Percentiles rank a stretch among this genome's conserved stretches.
phyloP scores from a whole-genome alignment of 2,329 filamentous ascomycete species.

The Diaporthe sp. region DNA sequence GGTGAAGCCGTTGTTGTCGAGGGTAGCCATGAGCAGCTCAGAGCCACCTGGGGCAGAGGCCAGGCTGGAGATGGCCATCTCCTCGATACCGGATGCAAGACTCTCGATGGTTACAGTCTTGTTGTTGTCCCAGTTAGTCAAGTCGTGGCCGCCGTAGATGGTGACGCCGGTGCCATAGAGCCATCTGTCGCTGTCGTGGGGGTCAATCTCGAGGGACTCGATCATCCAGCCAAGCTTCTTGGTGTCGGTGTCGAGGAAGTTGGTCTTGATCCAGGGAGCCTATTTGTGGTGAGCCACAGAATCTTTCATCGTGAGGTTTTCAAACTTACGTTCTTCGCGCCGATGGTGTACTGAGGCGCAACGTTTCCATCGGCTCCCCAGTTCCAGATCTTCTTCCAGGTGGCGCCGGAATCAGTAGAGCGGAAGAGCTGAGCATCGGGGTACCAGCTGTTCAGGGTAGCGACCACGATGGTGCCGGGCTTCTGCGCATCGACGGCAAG shows the following conservation, averaged over 20 bases:
- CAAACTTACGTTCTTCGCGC: conserved; percentile 46
- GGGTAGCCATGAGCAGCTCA: conserved; percentile 65
- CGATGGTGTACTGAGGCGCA: conserved; percentile 61
- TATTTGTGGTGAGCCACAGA: conserved; percentile 47
- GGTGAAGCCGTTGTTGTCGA: conserved; percentile 67
- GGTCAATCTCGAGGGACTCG: conserved; percentile 70
- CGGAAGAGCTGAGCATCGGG: conserved; percentile 70
- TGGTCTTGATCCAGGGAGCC: conserved; percentile 67
- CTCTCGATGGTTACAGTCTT: conserved; percentile 64
- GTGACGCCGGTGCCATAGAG: conserved; percentile 68
- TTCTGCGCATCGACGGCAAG: conserved; percentile 66
- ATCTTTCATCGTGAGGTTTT: neutral
- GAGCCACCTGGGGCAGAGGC: conserved; percentile 65
- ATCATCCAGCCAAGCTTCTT: conserved; percentile 74
- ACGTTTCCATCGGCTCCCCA: conserved; percentile 62
- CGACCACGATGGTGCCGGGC: conserved; percentile 69
- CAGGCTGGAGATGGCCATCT: conserved; percentile 64
- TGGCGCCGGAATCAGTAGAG: conserved; percentile 67
- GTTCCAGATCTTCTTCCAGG: conserved; percentile 68
- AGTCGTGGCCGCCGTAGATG: conserved; percentile 59
- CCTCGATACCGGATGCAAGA: conserved; percentile 68
- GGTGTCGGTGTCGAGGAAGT: conserved; percentile 60
- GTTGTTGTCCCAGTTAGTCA: conserved; percentile 66
- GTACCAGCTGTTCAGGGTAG: conserved; percentile 71
- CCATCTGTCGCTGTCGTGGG: conserved; percentile 71